phyloP scores from a whole-genome alignment of 371 early-diverging fungal genomes.

The Mortierella sp. region DNA sequence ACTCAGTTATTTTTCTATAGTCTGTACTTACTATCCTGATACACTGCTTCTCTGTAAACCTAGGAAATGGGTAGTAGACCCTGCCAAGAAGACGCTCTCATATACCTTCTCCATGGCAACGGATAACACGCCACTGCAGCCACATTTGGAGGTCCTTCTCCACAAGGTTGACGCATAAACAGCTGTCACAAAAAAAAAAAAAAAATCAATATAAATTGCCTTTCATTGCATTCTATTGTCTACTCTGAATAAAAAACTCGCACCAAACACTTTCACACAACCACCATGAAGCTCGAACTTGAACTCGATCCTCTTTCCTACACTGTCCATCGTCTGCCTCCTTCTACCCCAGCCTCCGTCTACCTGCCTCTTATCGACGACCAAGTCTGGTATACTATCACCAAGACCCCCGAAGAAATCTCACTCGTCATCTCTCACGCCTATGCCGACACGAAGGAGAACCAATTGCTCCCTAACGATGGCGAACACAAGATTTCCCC shows the following conservation, averaged over 20 bases:
- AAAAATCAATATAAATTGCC: neutral
- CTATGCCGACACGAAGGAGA: slow-evolving; percentile 19
- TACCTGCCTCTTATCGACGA: slow-evolving; percentile 59
- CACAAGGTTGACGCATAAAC: slow-evolving; percentile 19
- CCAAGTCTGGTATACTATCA: slow-evolving; percentile 68
- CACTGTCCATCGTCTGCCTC: slow-evolving; percentile 54
- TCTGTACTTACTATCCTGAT: too few species aligned
- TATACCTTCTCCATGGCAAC: slow-evolving; percentile 50
- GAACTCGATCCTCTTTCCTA: slow-evolving; percentile 33
- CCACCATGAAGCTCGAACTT: slow-evolving; percentile 37
- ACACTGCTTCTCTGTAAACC: too few species aligned
- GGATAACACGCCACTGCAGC: slow-evolving; percentile 36
- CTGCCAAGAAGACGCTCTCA: slow-evolving; percentile 30
- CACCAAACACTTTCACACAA: neutral
- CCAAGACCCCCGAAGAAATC: slow-evolving; percentile 68
- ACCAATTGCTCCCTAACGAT: slow-evolving; percentile 22
- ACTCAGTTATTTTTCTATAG: too few species aligned
- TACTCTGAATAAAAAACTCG: neutral
- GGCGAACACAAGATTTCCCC: slow-evolving; percentile 63
- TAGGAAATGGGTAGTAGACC: slow-evolving; percentile 38
- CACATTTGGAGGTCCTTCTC: slow-evolving; percentile 35
- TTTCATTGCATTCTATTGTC: too few species aligned
- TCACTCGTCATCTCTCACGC: slow-evolving; percentile 67
- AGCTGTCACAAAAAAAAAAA: neutral
- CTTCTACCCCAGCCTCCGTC: slow-evolving; percentile 33